These are phyloP conservation scores for Gamarada debralockiae DNA, from an alignment of 495 filamentous ascomycete species.

Conservation along the genomic window DNA sequence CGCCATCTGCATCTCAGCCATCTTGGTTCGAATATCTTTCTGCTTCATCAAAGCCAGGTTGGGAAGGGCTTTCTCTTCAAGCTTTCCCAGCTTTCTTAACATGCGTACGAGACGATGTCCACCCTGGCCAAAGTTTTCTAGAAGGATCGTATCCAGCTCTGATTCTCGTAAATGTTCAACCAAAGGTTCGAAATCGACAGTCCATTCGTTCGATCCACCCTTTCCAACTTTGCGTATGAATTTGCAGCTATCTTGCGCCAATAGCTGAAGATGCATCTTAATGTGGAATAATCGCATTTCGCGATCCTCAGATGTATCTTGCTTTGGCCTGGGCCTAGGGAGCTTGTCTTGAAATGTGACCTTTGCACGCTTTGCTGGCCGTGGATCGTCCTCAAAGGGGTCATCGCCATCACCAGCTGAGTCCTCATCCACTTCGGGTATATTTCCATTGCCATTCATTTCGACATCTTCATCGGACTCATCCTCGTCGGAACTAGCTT, in stretches of 20 bases:
- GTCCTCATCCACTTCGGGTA: conserved; percentile 23
- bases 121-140: conserved; percentile 67
- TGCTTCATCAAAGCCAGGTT: conserved; percentile 71
- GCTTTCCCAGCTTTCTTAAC: conserved; percentile 77
- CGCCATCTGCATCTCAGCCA: conserved; percentile 73
- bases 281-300: conserved; percentile 48
- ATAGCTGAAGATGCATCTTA: conserved; percentile 72
- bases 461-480: conserved; percentile 20
- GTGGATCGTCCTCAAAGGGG: conserved; percentile 12
- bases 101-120: conserved; percentile 78
- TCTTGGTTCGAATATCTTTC: conserved; percentile 74
- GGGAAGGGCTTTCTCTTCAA: conserved; percentile 83
- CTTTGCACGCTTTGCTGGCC: conserved; percentile 18
- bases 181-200: conserved; percentile 69
- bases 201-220: conserved; percentile 66
- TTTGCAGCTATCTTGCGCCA: conserved; percentile 64
- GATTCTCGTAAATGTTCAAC: conserved; percentile 61
- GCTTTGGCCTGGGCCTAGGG: background rate
- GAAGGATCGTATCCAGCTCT: conserved; percentile 75
- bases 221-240: conserved; percentile 60
- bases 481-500: conserved; percentile 23
- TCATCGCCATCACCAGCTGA: conserved; percentile 32
- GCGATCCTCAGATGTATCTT: conserved; percentile 19
- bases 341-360: conserved; percentile 29
- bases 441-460: conserved; percentile 15